Percentiles rank a stretch among this genome's conserved stretches.
Evolutionary conservation across 345 rosid genomes (phyloP).

Genomic region (Geranium brycei): DNA sequence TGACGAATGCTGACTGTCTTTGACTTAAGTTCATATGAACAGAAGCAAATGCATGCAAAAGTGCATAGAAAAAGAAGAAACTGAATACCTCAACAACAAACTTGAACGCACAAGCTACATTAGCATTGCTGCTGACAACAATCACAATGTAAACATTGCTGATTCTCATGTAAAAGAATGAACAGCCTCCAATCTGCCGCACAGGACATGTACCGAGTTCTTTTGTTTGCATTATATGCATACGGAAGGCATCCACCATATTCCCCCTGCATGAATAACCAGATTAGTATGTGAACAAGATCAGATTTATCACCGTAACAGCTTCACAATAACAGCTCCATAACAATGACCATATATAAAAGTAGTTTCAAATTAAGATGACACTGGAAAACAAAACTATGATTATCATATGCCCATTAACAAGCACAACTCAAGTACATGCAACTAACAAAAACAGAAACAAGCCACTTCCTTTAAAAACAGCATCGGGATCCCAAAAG

Average conservation of each 20-base stretch:
- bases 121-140: constrained; percentile 98
- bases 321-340: no score
- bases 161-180: constrained; percentile 88
- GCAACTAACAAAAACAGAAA: no score
- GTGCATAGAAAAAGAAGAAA: not conserved
- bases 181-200: constrained; percentile 97
- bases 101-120: constrained; percentile 97
- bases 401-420: no score
- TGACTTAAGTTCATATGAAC: not conserved
- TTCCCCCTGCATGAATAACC: constrained; percentile 50
- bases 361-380: not conserved
- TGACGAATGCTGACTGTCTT: not conserved
- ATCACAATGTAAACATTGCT: constrained; percentile 96
- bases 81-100: constrained; percentile 81
- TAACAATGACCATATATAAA: not conserved
- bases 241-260: constrained; percentile 99
- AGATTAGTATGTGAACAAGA: not conserved
- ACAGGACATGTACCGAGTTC: constrained; percentile 95
- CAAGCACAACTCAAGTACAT: no score
- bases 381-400: no score
- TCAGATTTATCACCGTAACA: no score
- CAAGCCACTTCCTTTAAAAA: no score
- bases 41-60: not conserved
- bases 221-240: constrained; percentile 96
- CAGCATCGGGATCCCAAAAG: no score